Conservation (phyloP, 345 rosid species). For the Moricandia arvensis region DNA sequence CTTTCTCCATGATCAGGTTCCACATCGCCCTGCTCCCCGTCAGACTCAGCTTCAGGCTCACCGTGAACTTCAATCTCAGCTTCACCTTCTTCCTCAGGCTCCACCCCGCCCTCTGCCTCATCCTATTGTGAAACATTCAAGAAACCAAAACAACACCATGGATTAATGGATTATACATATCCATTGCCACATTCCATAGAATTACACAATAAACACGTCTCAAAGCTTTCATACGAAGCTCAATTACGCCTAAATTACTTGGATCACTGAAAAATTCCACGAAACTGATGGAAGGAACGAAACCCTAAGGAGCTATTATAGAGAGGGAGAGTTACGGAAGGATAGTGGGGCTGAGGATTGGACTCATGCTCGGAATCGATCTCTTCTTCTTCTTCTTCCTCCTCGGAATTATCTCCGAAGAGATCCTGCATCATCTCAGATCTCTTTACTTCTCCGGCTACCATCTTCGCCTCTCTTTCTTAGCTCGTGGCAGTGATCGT, state of each 20-base stretch:
- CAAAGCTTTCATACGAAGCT: neutral
- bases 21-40: slow-evolving; percentile 56
- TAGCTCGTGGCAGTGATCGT: slow-evolving; percentile 7
- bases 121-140: slow-evolving; percentile 45
- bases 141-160: slow-evolving; percentile 14
- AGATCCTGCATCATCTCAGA: slow-evolving; percentile 94
- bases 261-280: slow-evolving; percentile 19
- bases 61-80: slow-evolving; percentile 44
- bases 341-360: slow-evolving; percentile 80
- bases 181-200: neutral
- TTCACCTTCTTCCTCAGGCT: slow-evolving; percentile 65
- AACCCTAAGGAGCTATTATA: neutral
- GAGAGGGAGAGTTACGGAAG: slow-evolving; percentile 50
- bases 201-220: neutral
- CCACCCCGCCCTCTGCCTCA: slow-evolving; percentile 80
- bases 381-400: slow-evolving; percentile 86
- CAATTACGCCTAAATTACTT: neutral
- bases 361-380: slow-evolving; percentile 97
- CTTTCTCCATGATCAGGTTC: slow-evolving; percentile 87
- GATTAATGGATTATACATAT: neutral
- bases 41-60: slow-evolving; percentile 69
- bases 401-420: slow-evolving; percentile 88
- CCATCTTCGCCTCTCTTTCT: slow-evolving; percentile 44
- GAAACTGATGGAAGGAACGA: too few species aligned
- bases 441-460: slow-evolving; percentile 88